Evolutionary conservation across 371 early-diverging fungal species (phyloP), one percentile per base, ranked within the genome.

Genomic region (Mycotypha africana): DNA sequence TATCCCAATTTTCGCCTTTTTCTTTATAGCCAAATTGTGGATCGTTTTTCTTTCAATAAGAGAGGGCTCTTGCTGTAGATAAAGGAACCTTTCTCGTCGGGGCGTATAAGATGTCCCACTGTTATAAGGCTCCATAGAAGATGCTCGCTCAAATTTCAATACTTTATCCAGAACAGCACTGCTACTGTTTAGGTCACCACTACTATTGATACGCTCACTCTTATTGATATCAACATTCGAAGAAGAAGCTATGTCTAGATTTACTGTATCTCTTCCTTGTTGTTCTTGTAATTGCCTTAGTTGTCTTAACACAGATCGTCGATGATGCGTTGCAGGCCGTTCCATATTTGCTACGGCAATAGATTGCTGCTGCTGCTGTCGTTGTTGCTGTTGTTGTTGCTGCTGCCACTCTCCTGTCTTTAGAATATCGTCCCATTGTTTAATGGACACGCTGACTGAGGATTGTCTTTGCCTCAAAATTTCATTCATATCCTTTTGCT

Each of bases 141-240:
- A 56, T n/a, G 64, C 64, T 17, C 62, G 62, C 38, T 73, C 73
- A 37, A 69, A 73, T 30, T 66, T 58, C 26, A 63, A 54, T n/a
- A 73, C 70, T 31, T 73, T 73, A 25, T 73, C 69, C 23, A 73
- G 38, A 4, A 73, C 69, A 5, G 52, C 56, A 45, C 58, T 3
- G 28, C 1, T 23, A 19, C 32, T n/a, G n/a, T n/a, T n/a, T n/a
- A n/a, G n/a, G n/a, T n/a, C n/a, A n/a, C n/a, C n/a, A n/a, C n/a
- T n/a, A n/a, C n/a, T n/a, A 40, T 43, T 14, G 20, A 14, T 1
- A 12, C 16, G 31, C 10, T 7, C 23, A 28, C 25, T 8, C 23
- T 10, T 32, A 34, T 16, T 12, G 30, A 15, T 16, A 42, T 17
- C 25, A 11, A 20, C 23, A n/a, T n/a, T n/a, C n/a, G n/a, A n/a